These are phyloP conservation scores for Diospyros lotus DNA, from an alignment of 148 eudicot genomes.

Conservation along the genomic window DNA sequence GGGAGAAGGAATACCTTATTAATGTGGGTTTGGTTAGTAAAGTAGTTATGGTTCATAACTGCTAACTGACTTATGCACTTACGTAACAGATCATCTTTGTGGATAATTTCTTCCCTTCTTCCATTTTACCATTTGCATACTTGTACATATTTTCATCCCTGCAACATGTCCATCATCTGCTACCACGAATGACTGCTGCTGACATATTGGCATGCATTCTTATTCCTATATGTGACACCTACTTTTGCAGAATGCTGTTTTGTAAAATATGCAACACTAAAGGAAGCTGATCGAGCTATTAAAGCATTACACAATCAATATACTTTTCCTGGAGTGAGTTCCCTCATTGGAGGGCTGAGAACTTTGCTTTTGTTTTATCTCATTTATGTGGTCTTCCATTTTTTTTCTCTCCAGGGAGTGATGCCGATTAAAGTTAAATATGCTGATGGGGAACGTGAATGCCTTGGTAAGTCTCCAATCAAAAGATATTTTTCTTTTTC, in stretches of 20 bases:
- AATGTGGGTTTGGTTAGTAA: background rate
- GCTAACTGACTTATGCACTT: background rate
- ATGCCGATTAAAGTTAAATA: too few relatives aligned
- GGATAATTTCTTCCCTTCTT: background rate
- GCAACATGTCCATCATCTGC: too few relatives aligned
- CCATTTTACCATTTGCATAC: too few relatives aligned
- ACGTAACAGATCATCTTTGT: background rate
- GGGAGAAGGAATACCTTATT: too few relatives aligned
- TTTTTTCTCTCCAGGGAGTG: constrained; percentile 30
- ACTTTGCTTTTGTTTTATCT: background rate
- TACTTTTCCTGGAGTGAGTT: constrained; percentile 60
- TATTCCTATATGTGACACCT: background rate
- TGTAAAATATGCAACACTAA: constrained; percentile 55
- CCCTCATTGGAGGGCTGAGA: constrained; percentile 9
- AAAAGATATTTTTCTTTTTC: background rate
- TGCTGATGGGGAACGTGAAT: constrained; percentile 35
- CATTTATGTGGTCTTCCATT: background rate
- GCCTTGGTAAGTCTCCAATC: constrained; percentile 22
- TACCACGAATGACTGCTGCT: too few relatives aligned
- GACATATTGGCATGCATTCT: too few relatives aligned
- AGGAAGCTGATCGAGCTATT: constrained; percentile 68
- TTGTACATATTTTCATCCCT: too few relatives aligned
- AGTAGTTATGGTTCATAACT: background rate
- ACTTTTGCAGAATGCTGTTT: constrained; percentile 54
- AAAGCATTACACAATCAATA: constrained; percentile 43